A percentile compares a stretch with the other conserved stretches of the same genome.
These are phyloP conservation scores for Cardamine resedifolia DNA, from an alignment of 345 rosid genomes.

Conservation along the genomic window DNA sequence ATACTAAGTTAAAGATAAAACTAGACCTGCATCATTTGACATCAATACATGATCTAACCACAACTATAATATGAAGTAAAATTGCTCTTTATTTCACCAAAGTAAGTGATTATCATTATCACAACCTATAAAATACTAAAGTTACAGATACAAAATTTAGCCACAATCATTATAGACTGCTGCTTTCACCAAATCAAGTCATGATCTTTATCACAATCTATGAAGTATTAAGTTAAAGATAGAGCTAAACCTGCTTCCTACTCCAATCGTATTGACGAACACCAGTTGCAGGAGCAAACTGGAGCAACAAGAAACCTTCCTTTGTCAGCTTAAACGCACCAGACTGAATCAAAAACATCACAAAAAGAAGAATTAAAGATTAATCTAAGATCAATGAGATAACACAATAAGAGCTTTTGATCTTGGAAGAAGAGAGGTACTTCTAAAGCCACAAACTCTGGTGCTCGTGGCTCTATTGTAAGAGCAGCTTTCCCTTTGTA, in stretches of 20 bases:
- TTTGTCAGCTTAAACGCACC: constrained; percentile 72
- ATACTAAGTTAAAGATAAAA: neutral
- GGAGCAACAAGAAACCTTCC: constrained; percentile 72
- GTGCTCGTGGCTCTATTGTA: constrained; percentile 75
- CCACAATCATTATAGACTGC: neutral
- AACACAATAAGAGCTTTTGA: neutral
- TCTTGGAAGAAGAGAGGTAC: constrained; percentile 37
- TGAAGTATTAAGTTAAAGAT: neutral
- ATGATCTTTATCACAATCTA: neutral
- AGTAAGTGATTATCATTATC: neutral
- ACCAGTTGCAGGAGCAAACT: constrained; percentile 86
- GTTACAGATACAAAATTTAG: neutral
- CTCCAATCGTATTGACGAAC: constrained; percentile 87
- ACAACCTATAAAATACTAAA: neutral
- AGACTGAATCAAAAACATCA: constrained; percentile 48
- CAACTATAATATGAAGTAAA: neutral
- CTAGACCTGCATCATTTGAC: constrained; percentile 44
- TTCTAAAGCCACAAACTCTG: constrained; percentile 72
- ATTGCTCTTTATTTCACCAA: neutral
- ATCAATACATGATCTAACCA: neutral
- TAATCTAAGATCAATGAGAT: constrained; percentile 15
- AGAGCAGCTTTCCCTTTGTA: constrained; percentile 98
- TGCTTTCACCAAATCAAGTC: neutral
- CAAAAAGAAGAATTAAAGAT: neutral
- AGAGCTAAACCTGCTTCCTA: constrained; percentile 66